Conservation (phyloP, 176 grass and related monocot species). For the Calamus simplicifolius region DNA sequence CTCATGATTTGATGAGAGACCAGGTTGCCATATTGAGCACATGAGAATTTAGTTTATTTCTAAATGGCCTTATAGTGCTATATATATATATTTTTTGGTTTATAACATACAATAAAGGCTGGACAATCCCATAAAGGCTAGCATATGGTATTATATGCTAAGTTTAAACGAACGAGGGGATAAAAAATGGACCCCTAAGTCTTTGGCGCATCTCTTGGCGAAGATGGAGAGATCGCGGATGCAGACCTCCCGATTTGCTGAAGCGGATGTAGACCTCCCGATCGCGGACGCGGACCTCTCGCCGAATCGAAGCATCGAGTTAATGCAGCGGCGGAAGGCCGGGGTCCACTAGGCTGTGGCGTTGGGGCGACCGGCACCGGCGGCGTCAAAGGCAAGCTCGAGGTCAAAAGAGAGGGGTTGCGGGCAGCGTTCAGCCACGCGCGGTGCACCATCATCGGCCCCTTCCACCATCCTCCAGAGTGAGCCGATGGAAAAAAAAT, state of each 20-base stretch:
- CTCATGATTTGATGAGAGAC: too few relatives aligned
- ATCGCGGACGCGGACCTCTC: slow-evolving; percentile 45
- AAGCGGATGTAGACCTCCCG: too few relatives aligned
- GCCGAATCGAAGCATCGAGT: slow-evolving; percentile 64
- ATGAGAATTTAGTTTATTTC: too few relatives aligned
- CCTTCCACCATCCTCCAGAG: slow-evolving; percentile 56
- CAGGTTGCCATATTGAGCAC: too few relatives aligned
- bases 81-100: too few relatives aligned
- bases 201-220: slow-evolving; percentile 39
- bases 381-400: slow-evolving; percentile 38
- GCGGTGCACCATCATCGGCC: slow-evolving; percentile 59
- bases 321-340: slow-evolving; percentile 61
- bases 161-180: not conserved
- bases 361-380: slow-evolving; percentile 30
- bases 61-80: too few relatives aligned
- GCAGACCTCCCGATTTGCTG: too few relatives aligned
- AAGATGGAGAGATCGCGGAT: slow-evolving; percentile 55
- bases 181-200: not conserved
- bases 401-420: slow-evolving; percentile 60
- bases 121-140: too few relatives aligned
- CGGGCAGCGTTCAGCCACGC: slow-evolving; percentile 58
- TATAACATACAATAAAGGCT: too few relatives aligned
- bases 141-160: too few relatives aligned
- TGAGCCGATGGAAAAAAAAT: slow-evolving; percentile 60
- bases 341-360: slow-evolving; percentile 71